Conservation (phyloP, 345 rosid genomes). For the Citrus cavaleriei region DNA sequence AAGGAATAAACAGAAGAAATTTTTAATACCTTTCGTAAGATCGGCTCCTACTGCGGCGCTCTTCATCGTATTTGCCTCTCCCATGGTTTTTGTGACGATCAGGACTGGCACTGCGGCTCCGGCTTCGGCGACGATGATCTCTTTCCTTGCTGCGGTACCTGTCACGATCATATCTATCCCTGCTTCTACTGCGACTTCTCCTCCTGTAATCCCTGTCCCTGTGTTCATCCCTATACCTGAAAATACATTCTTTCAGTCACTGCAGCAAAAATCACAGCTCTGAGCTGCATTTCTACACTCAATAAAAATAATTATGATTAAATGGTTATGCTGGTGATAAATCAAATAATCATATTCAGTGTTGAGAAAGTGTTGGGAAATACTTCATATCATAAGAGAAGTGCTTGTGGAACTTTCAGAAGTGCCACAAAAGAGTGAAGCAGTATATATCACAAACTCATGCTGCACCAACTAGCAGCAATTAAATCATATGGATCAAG, state of each 20-base stretch:
- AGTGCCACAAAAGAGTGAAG: not conserved
- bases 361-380: not conserved
- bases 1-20: not conserved
- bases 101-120: constrained; percentile 56
- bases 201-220: constrained; percentile 40
- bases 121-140: constrained; percentile 35
- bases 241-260: constrained; percentile 9
- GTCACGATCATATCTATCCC: constrained; percentile 46
- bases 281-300: not conserved
- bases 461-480: not conserved
- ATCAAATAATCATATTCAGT: not conserved
- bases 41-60: constrained; percentile 37
- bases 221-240: constrained; percentile 45
- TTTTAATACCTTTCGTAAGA: constrained; percentile 41
- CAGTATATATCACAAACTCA: not conserved
- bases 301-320: not conserved
- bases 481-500: not conserved
- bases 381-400: not conserved
- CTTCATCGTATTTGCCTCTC: constrained; percentile 45
- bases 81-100: constrained; percentile 38
- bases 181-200: constrained; percentile 53
- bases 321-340: not conserved
- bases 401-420: not conserved
- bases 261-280: not conserved
- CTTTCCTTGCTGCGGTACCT: constrained; percentile 37